Conservation (phyloP, 768 basidiomycete species). For the Phaeotremella fagi region DNA sequence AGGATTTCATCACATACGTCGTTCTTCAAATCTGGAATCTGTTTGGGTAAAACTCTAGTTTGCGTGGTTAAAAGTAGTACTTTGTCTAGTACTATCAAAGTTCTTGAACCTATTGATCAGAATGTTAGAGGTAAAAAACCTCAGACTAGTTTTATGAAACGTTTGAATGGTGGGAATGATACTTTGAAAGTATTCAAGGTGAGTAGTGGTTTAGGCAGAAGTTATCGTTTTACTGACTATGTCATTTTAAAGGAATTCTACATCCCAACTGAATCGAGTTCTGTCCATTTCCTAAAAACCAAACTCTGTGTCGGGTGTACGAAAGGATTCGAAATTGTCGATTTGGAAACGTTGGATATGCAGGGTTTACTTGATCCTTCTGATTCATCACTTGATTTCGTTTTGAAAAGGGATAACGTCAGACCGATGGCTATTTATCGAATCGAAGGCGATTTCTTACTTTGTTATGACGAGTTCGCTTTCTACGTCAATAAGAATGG, state of each 20-base stretch:
- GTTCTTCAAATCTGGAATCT: conserved; percentile 95
- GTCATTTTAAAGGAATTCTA: conserved; percentile 75
- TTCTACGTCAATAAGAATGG: conserved; percentile 98
- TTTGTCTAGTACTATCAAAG: conserved; percentile 94
- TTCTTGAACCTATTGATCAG: conserved; percentile 92
- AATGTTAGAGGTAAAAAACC: conserved; percentile 54
- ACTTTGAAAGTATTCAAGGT: conserved; percentile 88
- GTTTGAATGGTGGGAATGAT: conserved; percentile 91
- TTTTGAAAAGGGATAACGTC: conserved; percentile 78
- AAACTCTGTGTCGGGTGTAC: conserved; percentile 95
- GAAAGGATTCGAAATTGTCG: conserved; percentile 97
- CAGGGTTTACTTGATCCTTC: conserved; percentile 91
- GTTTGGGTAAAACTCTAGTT: conserved; percentile 82
- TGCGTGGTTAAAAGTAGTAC: conserved; percentile 96
- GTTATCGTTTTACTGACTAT: not conserved
- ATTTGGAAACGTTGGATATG: conserved; percentile 92
- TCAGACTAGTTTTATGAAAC: conserved; percentile 70
- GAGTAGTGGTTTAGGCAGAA: conserved; percentile 24
- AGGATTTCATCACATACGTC: conserved; percentile 92
- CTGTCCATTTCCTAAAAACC: conserved; percentile 95
- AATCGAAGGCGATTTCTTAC: conserved; percentile 89
- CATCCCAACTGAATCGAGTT: conserved; percentile 93
- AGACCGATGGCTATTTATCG: conserved; percentile 95
- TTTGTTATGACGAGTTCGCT: conserved; percentile 99
- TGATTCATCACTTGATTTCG: conserved; percentile 87